Evolutionary conservation across 805 yeast species (phyloP).

Genomic region (Ascoidea asiatica): DNA sequence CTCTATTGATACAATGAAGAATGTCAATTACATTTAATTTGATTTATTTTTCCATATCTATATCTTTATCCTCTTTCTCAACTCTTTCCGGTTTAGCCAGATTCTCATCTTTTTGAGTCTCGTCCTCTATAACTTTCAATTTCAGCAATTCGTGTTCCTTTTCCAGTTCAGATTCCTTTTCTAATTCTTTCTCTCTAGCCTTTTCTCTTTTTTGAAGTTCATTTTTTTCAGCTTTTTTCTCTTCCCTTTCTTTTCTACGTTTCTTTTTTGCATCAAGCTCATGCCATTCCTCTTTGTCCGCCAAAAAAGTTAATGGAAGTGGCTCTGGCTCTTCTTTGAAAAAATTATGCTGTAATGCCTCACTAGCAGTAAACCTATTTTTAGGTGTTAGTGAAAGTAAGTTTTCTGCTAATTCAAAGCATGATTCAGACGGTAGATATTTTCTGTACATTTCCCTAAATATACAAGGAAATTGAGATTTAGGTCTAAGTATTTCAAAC

Average conservation of each 20-base stretch:
- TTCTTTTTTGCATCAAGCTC: slow-evolving; percentile 88
- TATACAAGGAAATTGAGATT: slow-evolving; percentile 13
- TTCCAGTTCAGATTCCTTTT: not conserved
- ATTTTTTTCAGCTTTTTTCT: slow-evolving; percentile 17
- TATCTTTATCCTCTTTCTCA: too few species aligned
- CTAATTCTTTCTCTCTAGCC: not conserved
- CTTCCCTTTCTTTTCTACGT: slow-evolving; percentile 31
- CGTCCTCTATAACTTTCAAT: too few species aligned
- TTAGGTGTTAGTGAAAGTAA: slow-evolving; percentile 59
- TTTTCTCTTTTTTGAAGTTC: slow-evolving; percentile 6
- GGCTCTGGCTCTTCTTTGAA: slow-evolving; percentile 59
- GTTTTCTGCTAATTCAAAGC: slow-evolving; percentile 51
- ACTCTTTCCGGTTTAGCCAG: too few species aligned
- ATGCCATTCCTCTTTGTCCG: slow-evolving; percentile 80
- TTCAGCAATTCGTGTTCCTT: not conserved
- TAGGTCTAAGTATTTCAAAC: slow-evolving; percentile 75
- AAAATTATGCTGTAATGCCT: slow-evolving; percentile 60
- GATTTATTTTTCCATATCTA: too few species aligned
- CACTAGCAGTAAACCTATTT: slow-evolving; percentile 49
- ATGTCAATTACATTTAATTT: too few species aligned
- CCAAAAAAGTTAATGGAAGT: slow-evolving; percentile 40
- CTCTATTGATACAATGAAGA: too few species aligned
- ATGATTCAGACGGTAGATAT: slow-evolving; percentile 31
- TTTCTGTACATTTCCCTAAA: slow-evolving; percentile 30
- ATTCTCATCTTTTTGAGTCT: too few species aligned